Conservation (phyloP, 495 filamentous ascomycete genomes). For the Neurospora sp. region DNA sequence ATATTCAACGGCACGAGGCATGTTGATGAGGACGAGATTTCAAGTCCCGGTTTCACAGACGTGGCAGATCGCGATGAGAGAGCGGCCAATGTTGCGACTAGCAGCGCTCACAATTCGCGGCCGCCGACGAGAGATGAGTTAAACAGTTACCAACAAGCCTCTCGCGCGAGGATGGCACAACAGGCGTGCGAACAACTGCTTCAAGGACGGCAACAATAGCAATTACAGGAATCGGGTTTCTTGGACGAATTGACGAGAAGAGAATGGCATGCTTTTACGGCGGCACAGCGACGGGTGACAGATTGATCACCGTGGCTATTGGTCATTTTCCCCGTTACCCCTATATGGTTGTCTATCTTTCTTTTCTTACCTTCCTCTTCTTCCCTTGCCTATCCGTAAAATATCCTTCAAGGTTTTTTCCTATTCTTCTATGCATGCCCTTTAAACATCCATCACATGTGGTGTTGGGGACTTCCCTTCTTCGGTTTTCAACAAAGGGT, state of each 20-base stretch:
- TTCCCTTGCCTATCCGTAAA: neutral
- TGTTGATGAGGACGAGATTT: neutral
- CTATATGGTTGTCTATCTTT: neutral
- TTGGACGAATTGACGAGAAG: neutral
- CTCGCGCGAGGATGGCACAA: neutral
- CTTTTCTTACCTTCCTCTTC: neutral
- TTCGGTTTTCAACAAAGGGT: neutral
- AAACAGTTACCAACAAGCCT: neutral
- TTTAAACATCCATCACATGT: neutral
- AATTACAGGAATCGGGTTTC: neutral
- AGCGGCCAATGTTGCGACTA: neutral
- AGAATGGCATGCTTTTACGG: neutral
- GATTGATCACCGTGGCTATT: neutral
- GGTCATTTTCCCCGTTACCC: neutral
- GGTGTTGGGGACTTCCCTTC: neutral
- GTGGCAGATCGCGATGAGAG: neutral
- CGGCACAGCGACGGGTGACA: neutral
- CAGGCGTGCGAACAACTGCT: neutral
- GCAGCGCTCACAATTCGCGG: neutral
- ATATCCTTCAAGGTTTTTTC: neutral
- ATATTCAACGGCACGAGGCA: constrained; percentile 20
- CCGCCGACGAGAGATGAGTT: neutral
- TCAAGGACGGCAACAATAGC: neutral
- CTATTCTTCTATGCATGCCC: neutral
- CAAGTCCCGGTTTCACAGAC: neutral